Conservation (phyloP, 2,329 filamentous ascomycete genomes). For the Cladosporium sp. region DNA sequence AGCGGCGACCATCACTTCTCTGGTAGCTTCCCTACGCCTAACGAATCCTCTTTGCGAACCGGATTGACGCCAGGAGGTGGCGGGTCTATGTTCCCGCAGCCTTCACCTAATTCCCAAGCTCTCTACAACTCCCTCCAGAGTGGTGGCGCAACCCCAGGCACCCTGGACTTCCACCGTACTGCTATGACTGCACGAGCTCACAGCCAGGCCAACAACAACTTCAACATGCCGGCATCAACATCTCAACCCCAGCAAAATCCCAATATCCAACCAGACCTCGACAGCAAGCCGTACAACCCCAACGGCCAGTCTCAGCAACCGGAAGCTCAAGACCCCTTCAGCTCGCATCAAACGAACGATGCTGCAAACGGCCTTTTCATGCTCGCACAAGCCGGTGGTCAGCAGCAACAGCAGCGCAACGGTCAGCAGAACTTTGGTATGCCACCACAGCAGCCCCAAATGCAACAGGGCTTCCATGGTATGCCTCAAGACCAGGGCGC, state of each 20-base stretch:
- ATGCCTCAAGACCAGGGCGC: constrained; percentile 29
- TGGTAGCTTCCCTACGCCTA: constrained; percentile 87
- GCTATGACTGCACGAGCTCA: constrained; percentile 77
- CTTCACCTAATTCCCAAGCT: constrained; percentile 82
- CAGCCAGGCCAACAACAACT: constrained; percentile 37
- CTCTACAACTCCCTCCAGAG: constrained; percentile 76
- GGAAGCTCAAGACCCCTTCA: constrained; percentile 64
- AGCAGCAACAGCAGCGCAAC: constrained; percentile 47
- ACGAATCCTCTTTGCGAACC: constrained; percentile 90
- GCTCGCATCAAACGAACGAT: constrained; percentile 87
- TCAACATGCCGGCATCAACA: constrained; percentile 41
- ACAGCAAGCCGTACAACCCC: constrained; percentile 55
- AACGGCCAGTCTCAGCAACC: constrained; percentile 46
- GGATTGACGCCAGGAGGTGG: constrained; percentile 92
- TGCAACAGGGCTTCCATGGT: constrained; percentile 48
- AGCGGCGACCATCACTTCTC: constrained; percentile 69
- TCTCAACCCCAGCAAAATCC: constrained; percentile 46
- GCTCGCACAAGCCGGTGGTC: constrained; percentile 71
- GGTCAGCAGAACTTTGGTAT: constrained; percentile 53
- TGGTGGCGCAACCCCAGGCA: constrained; percentile 83
- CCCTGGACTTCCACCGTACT: constrained; percentile 91
- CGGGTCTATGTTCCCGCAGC: constrained; percentile 94
- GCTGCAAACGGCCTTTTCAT: constrained; percentile 93
- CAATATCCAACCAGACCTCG: constrained; percentile 40
- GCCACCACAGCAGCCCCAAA: constrained; percentile 38